phyloP scores from a whole-genome alignment of 768 basidiomycete species.

The Lyophyllum semitale region DNA sequence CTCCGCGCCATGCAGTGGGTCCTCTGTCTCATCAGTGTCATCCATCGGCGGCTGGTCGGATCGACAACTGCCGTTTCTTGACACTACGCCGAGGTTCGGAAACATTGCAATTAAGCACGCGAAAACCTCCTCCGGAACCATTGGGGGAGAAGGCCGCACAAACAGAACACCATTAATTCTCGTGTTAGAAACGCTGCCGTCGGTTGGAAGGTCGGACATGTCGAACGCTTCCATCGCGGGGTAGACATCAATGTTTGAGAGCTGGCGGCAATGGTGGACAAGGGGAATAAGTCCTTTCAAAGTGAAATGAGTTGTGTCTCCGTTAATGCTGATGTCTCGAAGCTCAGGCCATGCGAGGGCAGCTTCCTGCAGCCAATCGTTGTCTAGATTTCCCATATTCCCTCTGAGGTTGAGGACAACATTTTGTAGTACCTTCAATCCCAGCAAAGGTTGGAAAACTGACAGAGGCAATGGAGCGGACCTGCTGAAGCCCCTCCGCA shows the following conservation, averaged over 20 bases:
- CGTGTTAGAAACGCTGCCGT: not conserved
- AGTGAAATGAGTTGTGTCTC: not conserved
- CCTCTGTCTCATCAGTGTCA: too few relatives aligned
- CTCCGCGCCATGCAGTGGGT: too few relatives aligned
- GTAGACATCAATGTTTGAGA: not conserved
- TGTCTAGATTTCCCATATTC: not conserved
- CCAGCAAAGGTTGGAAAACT: not conserved
- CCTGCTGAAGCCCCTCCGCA: not conserved
- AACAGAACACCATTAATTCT: not conserved
- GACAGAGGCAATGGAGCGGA: not conserved
- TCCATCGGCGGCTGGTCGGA: too few relatives aligned
- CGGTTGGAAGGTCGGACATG: not conserved
- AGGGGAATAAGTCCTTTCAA: conserved; percentile 1
- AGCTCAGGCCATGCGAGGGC: conserved; percentile 1
- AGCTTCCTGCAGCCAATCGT: conserved; percentile 4
- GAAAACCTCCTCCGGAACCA: not conserved
- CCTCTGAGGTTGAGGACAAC: not conserved
- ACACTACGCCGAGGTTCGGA: not conserved
- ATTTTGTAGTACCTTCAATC: not conserved
- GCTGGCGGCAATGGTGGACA: not conserved
- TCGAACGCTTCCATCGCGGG: not conserved
- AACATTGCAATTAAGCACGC: conserved; percentile 2
- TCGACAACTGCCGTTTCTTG: not conserved
- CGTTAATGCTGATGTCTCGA: not conserved
- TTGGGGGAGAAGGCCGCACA: not conserved